Evolutionary conservation across 805 yeast species (phyloP).

Genomic region (Kodamaea kakaduensis): DNA sequence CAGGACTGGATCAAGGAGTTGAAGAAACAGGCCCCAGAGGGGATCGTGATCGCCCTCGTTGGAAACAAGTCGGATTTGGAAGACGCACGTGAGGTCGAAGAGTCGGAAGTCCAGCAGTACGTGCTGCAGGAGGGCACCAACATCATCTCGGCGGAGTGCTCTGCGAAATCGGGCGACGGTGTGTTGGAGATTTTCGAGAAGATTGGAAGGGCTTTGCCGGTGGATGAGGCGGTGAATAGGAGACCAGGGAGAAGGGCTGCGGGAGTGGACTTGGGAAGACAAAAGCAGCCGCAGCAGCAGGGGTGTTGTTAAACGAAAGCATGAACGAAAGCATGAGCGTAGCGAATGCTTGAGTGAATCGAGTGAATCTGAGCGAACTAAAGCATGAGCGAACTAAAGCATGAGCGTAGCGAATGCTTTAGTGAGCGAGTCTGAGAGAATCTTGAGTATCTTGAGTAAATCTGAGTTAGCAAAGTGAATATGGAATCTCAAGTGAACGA

Average conservation of each 20-base stretch:
- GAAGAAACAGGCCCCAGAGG: constrained; percentile 72
- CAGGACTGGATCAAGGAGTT: constrained; percentile 75
- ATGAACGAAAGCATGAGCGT: no score
- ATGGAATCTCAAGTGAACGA: no score
- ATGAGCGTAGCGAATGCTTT: no score
- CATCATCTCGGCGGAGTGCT: constrained; percentile 37
- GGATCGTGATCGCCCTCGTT: constrained; percentile 75
- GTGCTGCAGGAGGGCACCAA: constrained; percentile 35
- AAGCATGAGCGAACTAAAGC: not conserved
- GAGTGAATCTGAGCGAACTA: not conserved
- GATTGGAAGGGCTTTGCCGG: constrained; percentile 41
- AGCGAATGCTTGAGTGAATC: no score
- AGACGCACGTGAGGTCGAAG: constrained; percentile 42
- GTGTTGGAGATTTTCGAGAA: constrained; percentile 38
- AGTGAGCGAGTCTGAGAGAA: no score
- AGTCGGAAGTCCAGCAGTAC: constrained; percentile 47
- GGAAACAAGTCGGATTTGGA: constrained; percentile 70
- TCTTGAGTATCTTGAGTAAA: no score
- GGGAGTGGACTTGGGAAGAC: constrained; percentile 36
- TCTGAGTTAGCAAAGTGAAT: no score
- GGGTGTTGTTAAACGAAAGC: constrained; percentile 22
- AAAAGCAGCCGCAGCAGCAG: constrained; percentile 22
- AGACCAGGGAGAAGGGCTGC: constrained; percentile 26
- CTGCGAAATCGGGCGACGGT: constrained; percentile 44
- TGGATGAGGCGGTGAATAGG: constrained; percentile 31